phyloP scores from a whole-genome alignment of 1,284 basidiomycete genomes.

The Boletus semigastroideus region DNA sequence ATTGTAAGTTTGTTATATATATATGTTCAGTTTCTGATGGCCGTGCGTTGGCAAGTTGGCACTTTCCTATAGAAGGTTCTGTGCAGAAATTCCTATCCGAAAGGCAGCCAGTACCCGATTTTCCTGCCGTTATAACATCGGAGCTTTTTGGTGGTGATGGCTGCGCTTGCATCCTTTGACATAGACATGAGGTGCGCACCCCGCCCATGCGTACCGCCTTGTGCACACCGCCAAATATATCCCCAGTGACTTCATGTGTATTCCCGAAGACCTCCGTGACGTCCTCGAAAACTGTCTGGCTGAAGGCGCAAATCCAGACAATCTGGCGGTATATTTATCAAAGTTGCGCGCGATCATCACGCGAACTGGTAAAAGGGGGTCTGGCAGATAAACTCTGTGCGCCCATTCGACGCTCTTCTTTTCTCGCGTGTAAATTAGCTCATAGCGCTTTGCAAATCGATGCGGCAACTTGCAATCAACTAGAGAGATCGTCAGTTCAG shows the following conservation, averaged over 20 bases:
- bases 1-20: background rate
- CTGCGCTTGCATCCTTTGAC: conserved; percentile 79
- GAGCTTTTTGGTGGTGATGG: too few relatives aligned
- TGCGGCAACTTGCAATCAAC: too few relatives aligned
- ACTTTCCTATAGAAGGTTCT: conserved; percentile 2
- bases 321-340: conserved; percentile 89
- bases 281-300: conserved; percentile 90
- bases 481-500: too few relatives aligned
- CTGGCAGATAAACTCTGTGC: too few relatives aligned
- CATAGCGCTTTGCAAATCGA: too few relatives aligned
- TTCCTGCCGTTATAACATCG: too few relatives aligned
- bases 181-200: conserved; percentile 86
- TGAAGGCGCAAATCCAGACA: conserved; percentile 85
- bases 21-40: background rate
- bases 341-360: conserved; percentile 93
- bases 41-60: conserved; percentile 7
- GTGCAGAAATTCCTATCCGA: background rate
- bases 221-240: conserved; percentile 12
- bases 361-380: too few relatives aligned
- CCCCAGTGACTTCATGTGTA: conserved; percentile 78
- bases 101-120: too few relatives aligned
- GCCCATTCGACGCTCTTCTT: too few relatives aligned
- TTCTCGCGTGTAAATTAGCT: too few relatives aligned
- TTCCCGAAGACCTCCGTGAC: conserved; percentile 86
- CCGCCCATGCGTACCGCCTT: conserved; percentile 14